Evolutionary conservation across 176 grass and related monocot species (phyloP).

Genomic region (Eleusine indica): DNA sequence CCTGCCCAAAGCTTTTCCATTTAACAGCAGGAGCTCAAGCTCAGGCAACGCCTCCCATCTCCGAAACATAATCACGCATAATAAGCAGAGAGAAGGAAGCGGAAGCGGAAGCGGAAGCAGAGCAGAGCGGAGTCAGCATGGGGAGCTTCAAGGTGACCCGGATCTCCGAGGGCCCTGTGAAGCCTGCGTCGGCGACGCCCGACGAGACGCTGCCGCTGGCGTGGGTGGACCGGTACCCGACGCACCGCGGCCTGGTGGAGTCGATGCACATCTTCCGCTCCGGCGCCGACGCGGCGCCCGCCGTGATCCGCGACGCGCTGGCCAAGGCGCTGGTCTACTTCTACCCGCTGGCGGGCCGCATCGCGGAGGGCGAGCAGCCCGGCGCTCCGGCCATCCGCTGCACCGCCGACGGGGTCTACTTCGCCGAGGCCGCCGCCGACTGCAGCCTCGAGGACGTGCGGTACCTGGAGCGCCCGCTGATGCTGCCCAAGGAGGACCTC

Average conservation of each 20-base stretch:
- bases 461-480: conserved; percentile 81
- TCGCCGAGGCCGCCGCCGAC: conserved; percentile 71
- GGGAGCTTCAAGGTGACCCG: conserved; percentile 79
- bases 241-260: conserved; percentile 92
- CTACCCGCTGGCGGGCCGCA: conserved; percentile 92
- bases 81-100: too few relatives aligned
- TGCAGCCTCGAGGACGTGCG: conserved; percentile 90
- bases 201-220: conserved; percentile 67
- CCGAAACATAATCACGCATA: not conserved
- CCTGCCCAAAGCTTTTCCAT: not conserved
- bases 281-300: conserved; percentile 51
- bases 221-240: conserved; percentile 96
- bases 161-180: conserved; percentile 81
- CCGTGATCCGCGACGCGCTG: conserved; percentile 68
- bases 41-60: not conserved
- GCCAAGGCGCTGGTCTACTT: conserved; percentile 68
- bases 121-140: not conserved
- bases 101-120: not conserved
- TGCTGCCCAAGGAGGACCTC: conserved; percentile 84
- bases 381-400: conserved; percentile 68
- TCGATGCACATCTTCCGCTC: conserved; percentile 91
- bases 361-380: conserved; percentile 55
- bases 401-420: conserved; percentile 88
- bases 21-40: conserved; percentile 31
- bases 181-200: conserved; percentile 64